Evolutionary conservation across 208 protist species (phyloP), one percentile per base, ranked within the genome.

Genomic region (Crithidia sp.): DNA sequence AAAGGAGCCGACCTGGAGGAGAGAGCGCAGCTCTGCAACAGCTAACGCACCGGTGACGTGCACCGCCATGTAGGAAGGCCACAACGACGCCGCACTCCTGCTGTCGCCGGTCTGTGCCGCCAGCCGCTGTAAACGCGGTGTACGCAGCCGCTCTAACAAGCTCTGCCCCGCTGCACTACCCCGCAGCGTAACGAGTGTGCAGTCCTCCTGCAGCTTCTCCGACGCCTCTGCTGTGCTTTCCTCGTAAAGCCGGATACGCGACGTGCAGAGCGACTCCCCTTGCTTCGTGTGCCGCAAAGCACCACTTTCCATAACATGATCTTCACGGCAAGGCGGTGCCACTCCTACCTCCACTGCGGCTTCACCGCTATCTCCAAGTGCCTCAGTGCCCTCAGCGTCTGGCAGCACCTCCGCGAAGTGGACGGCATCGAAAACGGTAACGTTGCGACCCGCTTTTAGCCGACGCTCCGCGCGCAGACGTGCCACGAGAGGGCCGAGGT

Each of bases 361-460:
- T 28, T 28, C 28, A 28, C 28, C 28, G 28, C 28, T 28, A 28
- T 28, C 28, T 28, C 28, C 1, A 1, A 28, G 28, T 28, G 28
- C 28, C 0, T 28, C 28, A 28, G 28, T 28, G 28, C 45, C 45
- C 45, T 2, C 45, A 2, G 9, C 45, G 45, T 49, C 45, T 2
- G 13, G 19, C 19, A 39, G 28, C 57, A 58, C 12, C 40, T 55
- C 74, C 4, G 61, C 74, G 54, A 74, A 79, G 45, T 45, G 67
- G 39, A 16, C 49, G 13, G 72, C 66, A 55, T 80, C 59, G 57
- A 92, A 87, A 0, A 68, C 53, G 2, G 87, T 92, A 2, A 92
- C 87, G 52, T 88, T 89, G 41, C 17, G 58, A 4, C 82, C 82
- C 19, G 66, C 37, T 65, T 88, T 86, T 10, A 92, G 76, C 5